phyloP scores from a whole-genome alignment of 2,329 filamentous ascomycete genomes.

The Dothistroma septosporum region DNA sequence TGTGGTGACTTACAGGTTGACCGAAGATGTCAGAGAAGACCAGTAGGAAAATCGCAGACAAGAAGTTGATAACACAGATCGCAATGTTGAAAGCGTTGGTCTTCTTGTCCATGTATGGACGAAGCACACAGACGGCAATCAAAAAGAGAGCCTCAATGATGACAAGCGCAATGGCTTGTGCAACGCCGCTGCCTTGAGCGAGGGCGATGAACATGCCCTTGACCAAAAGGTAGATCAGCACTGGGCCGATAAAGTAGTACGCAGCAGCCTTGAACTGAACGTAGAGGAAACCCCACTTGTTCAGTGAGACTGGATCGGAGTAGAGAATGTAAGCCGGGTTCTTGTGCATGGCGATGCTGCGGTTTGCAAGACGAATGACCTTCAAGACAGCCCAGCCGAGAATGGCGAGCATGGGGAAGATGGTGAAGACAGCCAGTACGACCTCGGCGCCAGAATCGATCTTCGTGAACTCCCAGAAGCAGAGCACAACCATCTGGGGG shows the following conservation, averaged over 20 bases:
- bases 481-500: constrained; percentile 84
- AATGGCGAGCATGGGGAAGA: constrained; percentile 72
- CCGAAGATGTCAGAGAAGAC: constrained; percentile 85
- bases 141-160: constrained; percentile 77
- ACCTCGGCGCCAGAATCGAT: constrained; percentile 81
- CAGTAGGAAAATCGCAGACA: constrained; percentile 83
- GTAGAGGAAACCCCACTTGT: constrained; percentile 98
- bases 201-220: constrained; percentile 88
- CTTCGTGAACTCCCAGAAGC: constrained; percentile 87
- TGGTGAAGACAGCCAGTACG: constrained; percentile 82
- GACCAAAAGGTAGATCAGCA: constrained; percentile 72
- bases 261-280: constrained; percentile 93
- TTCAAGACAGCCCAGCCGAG: constrained; percentile 84
- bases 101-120: constrained; percentile 98
- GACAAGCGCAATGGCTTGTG: constrained; percentile 77
- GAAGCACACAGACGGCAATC: constrained; percentile 71
- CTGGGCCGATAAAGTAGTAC: constrained; percentile 88
- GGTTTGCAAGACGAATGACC: constrained; percentile 82
- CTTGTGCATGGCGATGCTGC: constrained; percentile 86
- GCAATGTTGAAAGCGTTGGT: constrained; percentile 95
- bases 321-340: constrained; percentile 97
- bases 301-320: constrained; percentile 86
- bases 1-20: constrained; percentile 57
- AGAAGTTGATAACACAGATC: constrained; percentile 83
- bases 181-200: constrained; percentile 63